phyloP scores from a whole-genome alignment of 305 asterid genomes.

The Rubia tinctorum region DNA sequence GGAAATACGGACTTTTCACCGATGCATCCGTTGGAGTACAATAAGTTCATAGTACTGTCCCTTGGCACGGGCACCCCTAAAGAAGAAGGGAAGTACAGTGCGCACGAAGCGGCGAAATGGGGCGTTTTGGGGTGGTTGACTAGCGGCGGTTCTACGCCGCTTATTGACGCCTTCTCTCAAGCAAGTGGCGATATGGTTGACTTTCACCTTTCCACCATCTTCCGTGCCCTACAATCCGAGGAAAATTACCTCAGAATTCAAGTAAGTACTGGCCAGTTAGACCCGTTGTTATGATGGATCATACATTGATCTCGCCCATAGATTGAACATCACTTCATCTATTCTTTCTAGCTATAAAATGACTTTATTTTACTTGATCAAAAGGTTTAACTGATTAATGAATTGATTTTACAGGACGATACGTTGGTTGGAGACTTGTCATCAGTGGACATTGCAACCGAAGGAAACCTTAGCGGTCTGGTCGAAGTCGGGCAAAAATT shows the following conservation, averaged over 20 bases:
- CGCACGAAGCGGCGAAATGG: neutral
- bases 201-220: neutral
- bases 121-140: neutral
- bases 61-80: neutral
- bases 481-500: too few relatives aligned
- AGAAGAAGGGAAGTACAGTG: neutral
- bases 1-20: neutral
- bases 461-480: too few relatives aligned
- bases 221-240: neutral
- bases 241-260: neutral
- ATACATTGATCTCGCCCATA: too few relatives aligned
- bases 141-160: neutral
- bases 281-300: too few relatives aligned
- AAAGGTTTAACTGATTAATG: too few relatives aligned
- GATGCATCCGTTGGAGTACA: neutral
- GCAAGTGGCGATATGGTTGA: neutral
- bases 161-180: conserved; percentile 1
- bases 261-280: neutral
- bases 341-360: too few relatives aligned
- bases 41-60: neutral
- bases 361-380: too few relatives aligned
- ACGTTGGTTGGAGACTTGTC: too few relatives aligned
- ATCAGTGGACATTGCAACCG: too few relatives aligned
- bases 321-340: too few relatives aligned
- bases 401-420: too few relatives aligned